Base-by-base conservation (phyloP, 1,284 basidiomycete genomes). In the Boletus mariae region DNA sequence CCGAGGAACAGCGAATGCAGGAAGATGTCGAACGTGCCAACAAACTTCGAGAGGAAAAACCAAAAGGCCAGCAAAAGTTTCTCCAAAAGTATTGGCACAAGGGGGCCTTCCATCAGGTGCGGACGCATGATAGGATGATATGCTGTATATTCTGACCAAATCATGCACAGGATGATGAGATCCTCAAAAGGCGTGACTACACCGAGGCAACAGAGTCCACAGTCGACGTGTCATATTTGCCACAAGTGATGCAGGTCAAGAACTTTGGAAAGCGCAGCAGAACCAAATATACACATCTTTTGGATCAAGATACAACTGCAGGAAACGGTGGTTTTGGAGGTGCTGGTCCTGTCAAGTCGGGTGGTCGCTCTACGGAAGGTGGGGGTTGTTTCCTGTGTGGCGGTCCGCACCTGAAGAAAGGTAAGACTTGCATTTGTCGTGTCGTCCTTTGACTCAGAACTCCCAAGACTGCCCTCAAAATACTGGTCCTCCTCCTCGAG, bases 51-150 rank as follows among this genome's bases (percentile, higher is more conserved):
- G 85, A 86, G 52, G 87, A 89, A 50, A 94, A 95, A 71, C 85
- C 89, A 2, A 89, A 93, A 62, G 93, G 92, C 3, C 79, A 90
- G 57, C 91, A 94, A 69, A 90, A 86, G 63, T 98, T 99, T 75
- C 72, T 98, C 63, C 94, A 99, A 70, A 98, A 97, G 73, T 99
- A 98, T 70, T 98, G 94, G 84, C 97, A 99, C 77, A 98, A 98
- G 74, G 97, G 97, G 64, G 95, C 94, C 55, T 99, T 99, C 79
- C 94, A 97, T 72, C 92, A 92, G 80, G 92, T 89, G 55, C 25
- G 76, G 40, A 32, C 9, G 13, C 5, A 49, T 34, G 47, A 44
- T 42, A 15, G 32, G 34, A 28, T 29, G 32, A 54, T 25, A 17
- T 20, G 40, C 32, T 23, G 29, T 28, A 37, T 42, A 44, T 49